Percentiles rank a stretch among this genome's conserved stretches.
Evolutionary conservation across 768 basidiomycete species (phyloP).

Genomic region (Cyclocybe aegerita): DNA sequence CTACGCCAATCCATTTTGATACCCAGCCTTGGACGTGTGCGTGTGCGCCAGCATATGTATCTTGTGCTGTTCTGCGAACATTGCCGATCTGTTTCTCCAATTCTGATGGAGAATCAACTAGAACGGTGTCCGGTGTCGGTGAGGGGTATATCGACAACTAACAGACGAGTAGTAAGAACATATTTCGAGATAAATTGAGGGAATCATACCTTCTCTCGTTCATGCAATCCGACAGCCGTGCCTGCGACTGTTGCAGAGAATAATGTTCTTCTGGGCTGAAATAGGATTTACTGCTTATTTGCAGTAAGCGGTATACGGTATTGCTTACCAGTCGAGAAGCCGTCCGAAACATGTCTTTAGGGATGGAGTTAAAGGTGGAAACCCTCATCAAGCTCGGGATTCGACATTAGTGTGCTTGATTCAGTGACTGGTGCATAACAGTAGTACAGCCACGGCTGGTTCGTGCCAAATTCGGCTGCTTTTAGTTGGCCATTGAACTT

Average conservation of each 20-base stretch:
- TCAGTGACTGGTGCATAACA: no score
- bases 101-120: constrained; percentile 74
- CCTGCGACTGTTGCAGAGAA: constrained; percentile 32
- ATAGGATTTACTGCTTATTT: neutral
- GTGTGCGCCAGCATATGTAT: constrained; percentile 56
- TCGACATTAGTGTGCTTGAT: constrained; percentile 10
- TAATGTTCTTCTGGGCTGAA: constrained; percentile 34
- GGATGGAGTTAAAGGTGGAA: constrained; percentile 6
- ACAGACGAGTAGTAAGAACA: neutral
- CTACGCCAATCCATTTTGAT: constrained; percentile 82
- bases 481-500: no score
- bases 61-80: constrained; percentile 59
- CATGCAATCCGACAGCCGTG: constrained; percentile 28
- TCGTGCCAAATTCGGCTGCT: no score
- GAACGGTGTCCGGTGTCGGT: constrained; percentile 58
- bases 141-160: constrained; percentile 86
- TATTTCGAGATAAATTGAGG: neutral
- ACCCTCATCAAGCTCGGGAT: constrained; percentile 16
- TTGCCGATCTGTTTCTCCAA: constrained; percentile 78
- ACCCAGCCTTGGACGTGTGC: constrained; percentile 70
- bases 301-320: no score
- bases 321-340: constrained; percentile 29
- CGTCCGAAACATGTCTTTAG: constrained; percentile 28
- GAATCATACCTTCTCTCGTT: constrained; percentile 31
- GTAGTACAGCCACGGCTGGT: no score